Conservation (phyloP, 768 basidiomycete species). For the Hygrophorus pudorinus region DNA sequence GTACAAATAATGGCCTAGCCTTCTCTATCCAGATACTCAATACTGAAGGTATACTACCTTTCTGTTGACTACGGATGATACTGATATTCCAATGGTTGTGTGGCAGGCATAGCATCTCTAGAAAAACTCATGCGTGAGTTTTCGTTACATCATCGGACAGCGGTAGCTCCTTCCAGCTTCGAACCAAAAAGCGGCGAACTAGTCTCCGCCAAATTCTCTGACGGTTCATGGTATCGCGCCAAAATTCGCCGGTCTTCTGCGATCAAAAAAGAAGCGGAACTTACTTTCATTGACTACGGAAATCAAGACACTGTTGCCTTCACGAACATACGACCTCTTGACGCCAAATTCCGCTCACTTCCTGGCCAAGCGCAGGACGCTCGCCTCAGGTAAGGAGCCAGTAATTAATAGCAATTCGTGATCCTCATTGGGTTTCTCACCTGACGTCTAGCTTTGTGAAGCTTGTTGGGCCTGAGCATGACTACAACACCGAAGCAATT, state of each 20-base stretch:
- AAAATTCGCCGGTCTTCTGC: slow-evolving; percentile 81
- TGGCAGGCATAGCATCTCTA: slow-evolving; percentile 75
- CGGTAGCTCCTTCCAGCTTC: slow-evolving; percentile 56
- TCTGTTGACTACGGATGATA: not conserved
- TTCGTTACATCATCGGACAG: slow-evolving; percentile 70
- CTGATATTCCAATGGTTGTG: slow-evolving; percentile 1
- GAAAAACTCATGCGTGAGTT: slow-evolving; percentile 95
- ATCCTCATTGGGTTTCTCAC: not conserved
- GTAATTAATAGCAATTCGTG: not conserved
- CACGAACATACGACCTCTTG: slow-evolving; percentile 79
- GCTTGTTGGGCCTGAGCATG: slow-evolving; percentile 68
- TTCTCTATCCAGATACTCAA: slow-evolving; percentile 95
- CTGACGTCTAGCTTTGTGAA: slow-evolving; percentile 63
- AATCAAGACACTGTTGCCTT: slow-evolving; percentile 87
- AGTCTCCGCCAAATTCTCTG: slow-evolving; percentile 90
- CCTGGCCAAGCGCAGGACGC: slow-evolving; percentile 94
- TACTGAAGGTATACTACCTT: slow-evolving; percentile 58
- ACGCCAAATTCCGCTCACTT: slow-evolving; percentile 80
- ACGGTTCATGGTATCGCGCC: slow-evolving; percentile 94
- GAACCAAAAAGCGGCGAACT: slow-evolving; percentile 79
- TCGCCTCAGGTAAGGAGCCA: slow-evolving; percentile 63
- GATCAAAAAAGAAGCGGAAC: slow-evolving; percentile 87
- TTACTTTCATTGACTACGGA: slow-evolving; percentile 92
- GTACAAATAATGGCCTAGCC: slow-evolving; percentile 58
- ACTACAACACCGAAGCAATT: slow-evolving; percentile 79